Evolutionary conservation across 352 stramenopile genomes (phyloP).

Genomic region (Chloridella minuta): DNA sequence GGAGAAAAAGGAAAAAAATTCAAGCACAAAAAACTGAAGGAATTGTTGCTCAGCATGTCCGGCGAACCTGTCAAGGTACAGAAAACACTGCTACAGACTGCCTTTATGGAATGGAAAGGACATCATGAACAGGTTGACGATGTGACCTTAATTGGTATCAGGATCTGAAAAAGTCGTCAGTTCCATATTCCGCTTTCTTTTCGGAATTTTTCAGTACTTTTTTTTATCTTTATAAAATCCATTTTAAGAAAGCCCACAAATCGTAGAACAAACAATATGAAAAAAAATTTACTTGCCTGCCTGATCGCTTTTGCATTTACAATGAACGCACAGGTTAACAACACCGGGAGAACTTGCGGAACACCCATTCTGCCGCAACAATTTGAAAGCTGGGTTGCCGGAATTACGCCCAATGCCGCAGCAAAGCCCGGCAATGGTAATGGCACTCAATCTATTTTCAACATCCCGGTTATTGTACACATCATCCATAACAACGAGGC

Average conservation of each 20-base stretch:
- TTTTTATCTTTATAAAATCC: too few species aligned
- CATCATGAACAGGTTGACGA: not conserved
- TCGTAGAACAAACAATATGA: too few species aligned
- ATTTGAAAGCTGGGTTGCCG: not conserved
- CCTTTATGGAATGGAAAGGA: not conserved
- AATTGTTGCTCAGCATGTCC: not conserved
- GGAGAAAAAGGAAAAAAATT: not conserved
- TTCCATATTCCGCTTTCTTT: too few species aligned
- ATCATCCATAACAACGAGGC: slow-evolving; percentile 1
- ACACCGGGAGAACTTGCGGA: not conserved
- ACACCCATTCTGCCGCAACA: not conserved
- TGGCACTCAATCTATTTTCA: not conserved
- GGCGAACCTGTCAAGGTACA: not conserved
- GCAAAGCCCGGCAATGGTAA: not conserved
- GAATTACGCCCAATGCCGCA: not conserved
- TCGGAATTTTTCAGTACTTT: too few species aligned
- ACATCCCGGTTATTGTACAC: not conserved
- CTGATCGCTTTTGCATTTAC: too few species aligned
- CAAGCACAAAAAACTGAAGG: not conserved
- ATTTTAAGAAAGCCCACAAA: too few species aligned
- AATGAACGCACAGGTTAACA: not conserved
- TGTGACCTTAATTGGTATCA: not conserved
- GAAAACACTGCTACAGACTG: not conserved
- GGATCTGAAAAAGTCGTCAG: too few species aligned
- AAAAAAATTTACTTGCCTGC: too few species aligned